A percentile compares a stretch with the other conserved stretches of the same genome.
These are phyloP conservation scores for Leccinum variicolor DNA, from an alignment of 768 basidiomycete genomes.

Conservation along the genomic window DNA sequence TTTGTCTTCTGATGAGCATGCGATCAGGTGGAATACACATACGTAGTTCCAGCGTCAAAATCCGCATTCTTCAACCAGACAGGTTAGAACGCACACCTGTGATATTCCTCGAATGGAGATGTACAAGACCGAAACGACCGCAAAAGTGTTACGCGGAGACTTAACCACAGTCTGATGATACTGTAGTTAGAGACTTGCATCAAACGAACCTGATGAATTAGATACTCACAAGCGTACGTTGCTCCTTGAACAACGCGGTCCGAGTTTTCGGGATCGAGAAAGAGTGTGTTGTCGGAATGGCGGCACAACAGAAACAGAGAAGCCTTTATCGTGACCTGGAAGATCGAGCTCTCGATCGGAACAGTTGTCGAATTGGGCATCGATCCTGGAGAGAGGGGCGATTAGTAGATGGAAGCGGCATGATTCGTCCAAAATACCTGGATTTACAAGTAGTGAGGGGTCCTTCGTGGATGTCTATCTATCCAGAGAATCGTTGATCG, in stretches of 20 bases:
- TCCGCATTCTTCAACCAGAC: slow-evolving; percentile 67
- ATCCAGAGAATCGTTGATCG: too few relatives aligned
- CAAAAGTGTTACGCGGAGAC: slow-evolving; percentile 98
- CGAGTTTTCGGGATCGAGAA: slow-evolving; percentile 41
- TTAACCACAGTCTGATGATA: slow-evolving; percentile 80
- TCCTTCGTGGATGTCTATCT: too few relatives aligned
- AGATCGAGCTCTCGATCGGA: slow-evolving; percentile 95
- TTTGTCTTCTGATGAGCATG: slow-evolving; percentile 1
- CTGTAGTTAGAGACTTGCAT: neutral
- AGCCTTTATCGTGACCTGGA: slow-evolving; percentile 96
- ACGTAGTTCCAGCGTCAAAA: slow-evolving; percentile 82
- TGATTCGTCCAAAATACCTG: too few relatives aligned
- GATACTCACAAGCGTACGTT: slow-evolving; percentile 77
- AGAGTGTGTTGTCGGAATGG: slow-evolving; percentile 93
- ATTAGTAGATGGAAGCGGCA: too few relatives aligned
- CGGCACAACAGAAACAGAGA: slow-evolving; percentile 76
- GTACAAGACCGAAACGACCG: slow-evolving; percentile 88
- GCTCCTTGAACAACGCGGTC: slow-evolving; percentile 94
- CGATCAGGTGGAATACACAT: neutral
- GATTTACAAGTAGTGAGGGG: too few relatives aligned
- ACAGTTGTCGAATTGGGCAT: slow-evolving; percentile 73
- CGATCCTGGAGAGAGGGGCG: slow-evolving; percentile 23
- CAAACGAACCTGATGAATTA: neutral
- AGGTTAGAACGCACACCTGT: slow-evolving; percentile 64
- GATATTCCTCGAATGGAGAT: slow-evolving; percentile 86